Evolutionary conservation across 2,329 filamentous ascomycete species (phyloP).

Genomic region (Aspergillus sp.): DNA sequence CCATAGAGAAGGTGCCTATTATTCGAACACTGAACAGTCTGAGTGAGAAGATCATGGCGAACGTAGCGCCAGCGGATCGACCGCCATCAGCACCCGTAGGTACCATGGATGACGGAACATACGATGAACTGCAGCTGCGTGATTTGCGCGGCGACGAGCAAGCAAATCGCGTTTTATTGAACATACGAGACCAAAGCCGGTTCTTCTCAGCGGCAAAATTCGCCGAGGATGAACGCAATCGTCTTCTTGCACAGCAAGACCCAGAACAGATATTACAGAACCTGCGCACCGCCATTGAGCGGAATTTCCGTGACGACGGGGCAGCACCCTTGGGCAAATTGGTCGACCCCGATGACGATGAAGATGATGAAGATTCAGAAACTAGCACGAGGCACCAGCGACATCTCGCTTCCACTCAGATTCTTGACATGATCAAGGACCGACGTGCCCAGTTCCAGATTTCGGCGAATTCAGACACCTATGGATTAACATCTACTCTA

Average conservation of each 20-base stretch:
- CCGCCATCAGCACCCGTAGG: conserved; percentile 65
- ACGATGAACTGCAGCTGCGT: conserved; percentile 70
- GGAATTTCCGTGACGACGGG: conserved; percentile 50
- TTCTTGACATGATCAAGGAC: conserved; percentile 58
- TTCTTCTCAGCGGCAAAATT: conserved; percentile 68
- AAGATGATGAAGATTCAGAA: conserved; percentile 59
- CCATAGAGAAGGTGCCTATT: conserved; percentile 77
- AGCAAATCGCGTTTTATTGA: conserved; percentile 77
- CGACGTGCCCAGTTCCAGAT: conserved; percentile 51
- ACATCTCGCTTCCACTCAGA: conserved; percentile 55
- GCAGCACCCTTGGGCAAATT: conserved; percentile 68
- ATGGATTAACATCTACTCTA: conserved; percentile 50
- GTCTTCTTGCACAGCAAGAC: conserved; percentile 67
- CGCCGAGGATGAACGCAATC: conserved; percentile 47
- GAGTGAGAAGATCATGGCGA: conserved; percentile 89
- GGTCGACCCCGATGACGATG: conserved; percentile 55
- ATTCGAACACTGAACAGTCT: conserved; percentile 85
- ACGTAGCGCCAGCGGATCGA: conserved; percentile 77
- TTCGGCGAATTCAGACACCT: conserved; percentile 36
- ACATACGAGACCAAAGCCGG: conserved; percentile 81
- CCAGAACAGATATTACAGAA: conserved; percentile 66
- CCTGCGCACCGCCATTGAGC: conserved; percentile 61
- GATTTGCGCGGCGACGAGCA: conserved; percentile 75
- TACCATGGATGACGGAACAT: conserved; percentile 67
- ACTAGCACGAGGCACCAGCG: conserved; percentile 68